Conservation (phyloP, 495 filamentous ascomycete species). For the Aspergillus olivimuriae region DNA sequence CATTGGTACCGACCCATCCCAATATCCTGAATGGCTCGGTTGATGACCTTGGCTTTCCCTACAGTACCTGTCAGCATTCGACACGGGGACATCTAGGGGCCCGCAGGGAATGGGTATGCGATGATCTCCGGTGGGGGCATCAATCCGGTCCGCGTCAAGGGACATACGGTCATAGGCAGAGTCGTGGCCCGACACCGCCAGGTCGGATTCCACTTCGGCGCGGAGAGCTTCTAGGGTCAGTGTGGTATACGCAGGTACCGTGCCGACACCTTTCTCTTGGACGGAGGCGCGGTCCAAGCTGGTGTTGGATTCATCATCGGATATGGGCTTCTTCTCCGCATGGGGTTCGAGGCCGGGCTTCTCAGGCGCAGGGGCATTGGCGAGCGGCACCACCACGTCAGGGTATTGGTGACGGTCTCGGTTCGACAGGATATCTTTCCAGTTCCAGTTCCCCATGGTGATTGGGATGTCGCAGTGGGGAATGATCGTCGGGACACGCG, state of each 20-base stretch:
- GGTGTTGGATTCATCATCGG: constrained; percentile 13
- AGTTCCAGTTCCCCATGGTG: constrained; percentile 14
- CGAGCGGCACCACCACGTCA: constrained; percentile 45
- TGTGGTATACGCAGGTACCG: constrained; percentile 16
- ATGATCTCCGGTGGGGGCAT: too few species aligned
- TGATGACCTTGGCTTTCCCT: constrained; percentile 43
- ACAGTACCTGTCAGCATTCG: not conserved
- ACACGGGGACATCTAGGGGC: constrained; percentile 16
- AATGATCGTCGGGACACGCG: not conserved
- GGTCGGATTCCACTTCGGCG: constrained; percentile 41
- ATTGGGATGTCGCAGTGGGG: not conserved
- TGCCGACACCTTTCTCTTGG: constrained; percentile 25
- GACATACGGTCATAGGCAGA: constrained; percentile 52
- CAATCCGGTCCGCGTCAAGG: too few species aligned
- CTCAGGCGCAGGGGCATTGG: constrained; percentile 31
- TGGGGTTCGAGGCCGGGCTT: constrained; percentile 15
- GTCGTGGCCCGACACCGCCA: constrained; percentile 40
- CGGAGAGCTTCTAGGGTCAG: constrained; percentile 43
- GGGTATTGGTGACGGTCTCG: constrained; percentile 39
- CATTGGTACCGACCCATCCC: constrained; percentile 78
- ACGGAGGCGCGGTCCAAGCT: constrained; percentile 22
- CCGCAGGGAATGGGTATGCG: too few species aligned
- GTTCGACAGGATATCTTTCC: constrained; percentile 38
- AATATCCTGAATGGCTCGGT: constrained; percentile 55
- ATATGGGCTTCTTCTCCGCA: constrained; percentile 21